phyloP scores from a whole-genome alignment of 2,329 filamentous ascomycete species.

The Grosmannia huntii region DNA sequence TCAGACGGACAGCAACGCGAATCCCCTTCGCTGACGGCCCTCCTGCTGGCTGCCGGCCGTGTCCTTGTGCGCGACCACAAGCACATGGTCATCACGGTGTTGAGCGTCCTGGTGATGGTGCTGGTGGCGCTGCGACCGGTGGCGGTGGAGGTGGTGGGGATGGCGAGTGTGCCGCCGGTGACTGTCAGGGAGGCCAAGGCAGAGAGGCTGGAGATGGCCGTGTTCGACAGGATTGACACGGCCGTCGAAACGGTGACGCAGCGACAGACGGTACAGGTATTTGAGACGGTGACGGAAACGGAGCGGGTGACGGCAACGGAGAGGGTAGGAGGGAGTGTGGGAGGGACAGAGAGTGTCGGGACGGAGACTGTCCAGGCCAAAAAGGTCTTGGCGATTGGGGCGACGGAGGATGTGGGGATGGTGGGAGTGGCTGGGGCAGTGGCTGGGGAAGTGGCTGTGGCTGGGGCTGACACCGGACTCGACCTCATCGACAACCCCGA shows the following conservation, averaged over 20 bases:
- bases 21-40: conserved; percentile 36
- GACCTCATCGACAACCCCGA: no score
- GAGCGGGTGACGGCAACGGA: conserved; percentile 14
- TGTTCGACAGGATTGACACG: no score
- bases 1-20: conserved; percentile 18
- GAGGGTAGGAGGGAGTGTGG: conserved; percentile 12
- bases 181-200: no score
- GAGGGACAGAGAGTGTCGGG: no score
- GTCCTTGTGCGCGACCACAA: conserved; percentile 45
- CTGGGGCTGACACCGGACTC: no score
- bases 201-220: no score
- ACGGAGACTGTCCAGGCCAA: not conserved
- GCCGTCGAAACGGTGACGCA: conserved; percentile 7
- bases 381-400: not conserved
- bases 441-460: no score
- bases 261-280: conserved; percentile 14
- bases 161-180: not conserved
- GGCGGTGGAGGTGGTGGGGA: conserved; percentile 10
- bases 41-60: conserved; percentile 39
- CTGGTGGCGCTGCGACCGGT: conserved; percentile 28
- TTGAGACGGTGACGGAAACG: conserved; percentile 15
- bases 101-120: conserved; percentile 40
- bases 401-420: not conserved
- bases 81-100: conserved; percentile 43
- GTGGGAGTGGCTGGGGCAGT: no score